These are phyloP conservation scores for Apiospora pterosperma DNA, from an alignment of 2,329 filamentous ascomycete genomes.

Conservation along the genomic window DNA sequence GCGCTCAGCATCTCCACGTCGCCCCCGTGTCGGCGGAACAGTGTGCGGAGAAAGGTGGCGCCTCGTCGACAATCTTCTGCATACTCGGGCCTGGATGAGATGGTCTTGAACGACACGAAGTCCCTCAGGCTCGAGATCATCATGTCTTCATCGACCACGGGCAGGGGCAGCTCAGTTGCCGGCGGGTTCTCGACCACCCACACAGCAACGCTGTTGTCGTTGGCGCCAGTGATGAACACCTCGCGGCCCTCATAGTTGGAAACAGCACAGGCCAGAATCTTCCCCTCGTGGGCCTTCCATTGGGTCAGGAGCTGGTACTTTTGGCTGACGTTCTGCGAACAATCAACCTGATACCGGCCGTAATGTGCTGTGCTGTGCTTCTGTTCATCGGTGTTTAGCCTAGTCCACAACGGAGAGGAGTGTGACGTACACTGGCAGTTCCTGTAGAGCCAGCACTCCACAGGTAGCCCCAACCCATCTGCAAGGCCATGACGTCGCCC, in stretches of 20 bases:
- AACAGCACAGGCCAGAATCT: constrained; percentile 80
- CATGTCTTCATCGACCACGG: constrained; percentile 46
- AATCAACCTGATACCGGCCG: constrained; percentile 48
- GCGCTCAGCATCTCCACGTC: constrained; percentile 88
- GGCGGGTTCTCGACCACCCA: constrained; percentile 68
- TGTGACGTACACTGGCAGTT: constrained; percentile 55
- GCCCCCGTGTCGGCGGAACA: constrained; percentile 91
- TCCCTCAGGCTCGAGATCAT: constrained; percentile 72
- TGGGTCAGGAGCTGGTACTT: constrained; percentile 77
- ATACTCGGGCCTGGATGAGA: constrained; percentile 83
- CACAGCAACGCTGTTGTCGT: constrained; percentile 83
- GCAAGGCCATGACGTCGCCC: constrained; percentile 81
- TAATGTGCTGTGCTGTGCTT: constrained; percentile 67
- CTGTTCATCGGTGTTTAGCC: constrained; percentile 30
- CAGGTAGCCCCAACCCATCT: constrained; percentile 79
- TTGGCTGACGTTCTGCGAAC: constrained; percentile 60
- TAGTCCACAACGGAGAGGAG: constrained; percentile 40
- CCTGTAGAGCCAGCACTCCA: constrained; percentile 90
- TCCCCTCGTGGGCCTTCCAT: constrained; percentile 82
- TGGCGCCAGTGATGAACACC: constrained; percentile 93
- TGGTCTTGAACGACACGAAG: constrained; percentile 87
- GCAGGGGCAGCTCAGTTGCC: constrained; percentile 28
- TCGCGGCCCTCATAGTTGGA: constrained; percentile 66
- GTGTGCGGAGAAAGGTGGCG: constrained; percentile 81
- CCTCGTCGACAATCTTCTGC: constrained; percentile 90